Base-by-base conservation (phyloP, 106 monocot genomes). In the Dioscorea zingiberensis region DNA sequence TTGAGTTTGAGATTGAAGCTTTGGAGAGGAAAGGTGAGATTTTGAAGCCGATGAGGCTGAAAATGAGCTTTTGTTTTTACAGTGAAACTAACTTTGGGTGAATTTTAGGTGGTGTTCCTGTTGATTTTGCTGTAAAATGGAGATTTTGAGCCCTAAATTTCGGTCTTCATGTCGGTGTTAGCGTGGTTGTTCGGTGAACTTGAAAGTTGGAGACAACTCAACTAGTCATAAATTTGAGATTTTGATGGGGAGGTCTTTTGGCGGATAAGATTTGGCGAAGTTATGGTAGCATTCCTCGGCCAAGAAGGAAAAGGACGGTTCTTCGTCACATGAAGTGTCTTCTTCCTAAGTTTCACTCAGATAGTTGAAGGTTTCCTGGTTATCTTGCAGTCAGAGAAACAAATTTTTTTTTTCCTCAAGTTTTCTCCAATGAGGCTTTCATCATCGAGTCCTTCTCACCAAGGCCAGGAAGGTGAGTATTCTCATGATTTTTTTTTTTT, bases 391-490 rank as follows among this genome's bases (percentile, higher is more conserved):
- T 23, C 7, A 12, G 3, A 1, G 4, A 38, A 38, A 38, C 38
- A 38, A n/a, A n/a, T n/a, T n/a, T 38, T 38, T 38, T 10, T 10
- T 2, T 56, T 22, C 56, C 21, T 56, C 56, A 3, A 24, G 11
- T 23, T 23, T 2, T 21, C 19, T 1, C 19, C 15, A 13, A 74
- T 74, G 74, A 74, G 57, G 66, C 58, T 66, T 47, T 66, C 58
- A 38, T 38, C 38, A 19, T 66, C 74, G 44, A 63, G 74, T 13
- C 65, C 63, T 3, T 19, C 58, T 13, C 25, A 25, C 59, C 74
- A 74, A 19, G 19, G 66, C 58, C 57, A 56, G n/a, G 74, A 74
- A 66, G 74, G 74, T 74, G 47, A 24, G 18, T 19, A 4, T 19
- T 51, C 15, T 51, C 15, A 18, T 16, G 51, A 51, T 18, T 51